phyloP scores from a whole-genome alignment of 768 basidiomycete species.

The Leccinellum albellum region DNA sequence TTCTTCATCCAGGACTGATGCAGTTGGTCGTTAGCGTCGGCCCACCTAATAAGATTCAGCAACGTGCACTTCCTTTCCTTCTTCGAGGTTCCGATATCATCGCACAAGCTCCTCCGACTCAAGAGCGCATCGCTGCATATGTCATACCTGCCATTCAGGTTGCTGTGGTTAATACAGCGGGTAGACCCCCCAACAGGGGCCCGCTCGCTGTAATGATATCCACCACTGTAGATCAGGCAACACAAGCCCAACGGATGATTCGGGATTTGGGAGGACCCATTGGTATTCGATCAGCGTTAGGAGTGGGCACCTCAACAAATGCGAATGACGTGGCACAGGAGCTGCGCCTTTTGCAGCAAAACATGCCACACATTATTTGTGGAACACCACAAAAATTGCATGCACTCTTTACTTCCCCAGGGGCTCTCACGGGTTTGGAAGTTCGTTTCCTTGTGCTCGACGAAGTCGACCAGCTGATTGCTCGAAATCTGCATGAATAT shows the following conservation, averaged over 20 bases:
- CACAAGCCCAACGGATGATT: conserved; percentile 93
- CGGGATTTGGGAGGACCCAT: conserved; percentile 92
- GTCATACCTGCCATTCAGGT: conserved; percentile 88
- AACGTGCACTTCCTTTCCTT: conserved; percentile 92
- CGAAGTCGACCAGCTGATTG: conserved; percentile 97
- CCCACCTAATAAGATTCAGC: conserved; percentile 98
- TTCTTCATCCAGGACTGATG: conserved; percentile 13
- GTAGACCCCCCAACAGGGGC: conserved; percentile 62
- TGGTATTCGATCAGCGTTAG: conserved; percentile 86
- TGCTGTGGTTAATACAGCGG: conserved; percentile 60
- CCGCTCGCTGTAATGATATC: conserved; percentile 89
- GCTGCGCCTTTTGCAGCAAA: conserved; percentile 80
- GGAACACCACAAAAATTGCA: conserved; percentile 97
- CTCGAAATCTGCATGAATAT: conserved; percentile 92
- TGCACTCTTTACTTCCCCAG: conserved; percentile 79
- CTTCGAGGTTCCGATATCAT: conserved; percentile 94
- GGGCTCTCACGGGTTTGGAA: conserved; percentile 75
- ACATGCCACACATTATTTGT: conserved; percentile 91
- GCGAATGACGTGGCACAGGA: conserved; percentile 67
- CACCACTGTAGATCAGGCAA: conserved; percentile 97
- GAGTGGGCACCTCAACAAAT: conserved; percentile 71
- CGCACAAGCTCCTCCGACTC: conserved; percentile 97
- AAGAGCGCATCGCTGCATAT: conserved; percentile 97
- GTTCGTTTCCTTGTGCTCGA: conserved; percentile 94
- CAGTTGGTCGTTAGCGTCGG: conserved; percentile 61